phyloP scores from a whole-genome alignment of 2,329 filamentous ascomycete species.

The Corinectria fuckeliana region DNA sequence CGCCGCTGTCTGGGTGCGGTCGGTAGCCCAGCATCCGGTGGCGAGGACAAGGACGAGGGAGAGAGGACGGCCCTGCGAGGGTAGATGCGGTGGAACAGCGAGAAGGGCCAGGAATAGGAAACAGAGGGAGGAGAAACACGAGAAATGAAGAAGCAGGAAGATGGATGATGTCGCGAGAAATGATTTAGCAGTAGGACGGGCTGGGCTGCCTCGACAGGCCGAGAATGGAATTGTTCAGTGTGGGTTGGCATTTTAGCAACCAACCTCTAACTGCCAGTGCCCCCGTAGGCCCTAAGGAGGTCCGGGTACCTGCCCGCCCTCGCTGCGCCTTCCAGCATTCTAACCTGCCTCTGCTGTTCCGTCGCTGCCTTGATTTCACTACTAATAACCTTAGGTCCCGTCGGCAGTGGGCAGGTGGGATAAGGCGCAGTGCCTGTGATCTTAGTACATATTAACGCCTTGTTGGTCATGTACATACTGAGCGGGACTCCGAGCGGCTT shows the following conservation, averaged over 20 bases:
- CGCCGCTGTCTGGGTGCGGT: neutral
- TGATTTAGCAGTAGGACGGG: neutral
- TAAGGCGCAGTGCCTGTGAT: neutral
- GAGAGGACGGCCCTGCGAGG: neutral
- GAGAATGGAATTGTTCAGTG: neutral
- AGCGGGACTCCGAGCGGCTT: conserved; percentile 10
- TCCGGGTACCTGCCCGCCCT: neutral
- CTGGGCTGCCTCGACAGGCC: neutral
- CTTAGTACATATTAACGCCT: neutral
- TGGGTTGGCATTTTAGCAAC: too few species aligned
- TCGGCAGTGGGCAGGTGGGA: neutral
- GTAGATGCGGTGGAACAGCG: conserved; percentile 6
- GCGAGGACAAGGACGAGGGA: neutral
- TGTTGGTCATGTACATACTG: too few species aligned
- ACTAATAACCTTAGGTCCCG: too few species aligned
- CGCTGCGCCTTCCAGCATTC: neutral
- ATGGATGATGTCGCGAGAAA: conserved; percentile 3
- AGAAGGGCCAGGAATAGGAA: too few species aligned
- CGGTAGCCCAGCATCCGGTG: conserved; percentile 12
- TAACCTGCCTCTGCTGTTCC: neutral
- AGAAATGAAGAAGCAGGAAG: neutral
- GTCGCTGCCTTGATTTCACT: neutral
- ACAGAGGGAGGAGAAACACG: neutral
- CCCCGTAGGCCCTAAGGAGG: too few species aligned
- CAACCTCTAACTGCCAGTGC: too few species aligned